A percentile compares a stretch with the other conserved stretches of the same genome.
Conservation (phyloP, 805 yeast species). For the Saccharomycopsis amapae region DNA sequence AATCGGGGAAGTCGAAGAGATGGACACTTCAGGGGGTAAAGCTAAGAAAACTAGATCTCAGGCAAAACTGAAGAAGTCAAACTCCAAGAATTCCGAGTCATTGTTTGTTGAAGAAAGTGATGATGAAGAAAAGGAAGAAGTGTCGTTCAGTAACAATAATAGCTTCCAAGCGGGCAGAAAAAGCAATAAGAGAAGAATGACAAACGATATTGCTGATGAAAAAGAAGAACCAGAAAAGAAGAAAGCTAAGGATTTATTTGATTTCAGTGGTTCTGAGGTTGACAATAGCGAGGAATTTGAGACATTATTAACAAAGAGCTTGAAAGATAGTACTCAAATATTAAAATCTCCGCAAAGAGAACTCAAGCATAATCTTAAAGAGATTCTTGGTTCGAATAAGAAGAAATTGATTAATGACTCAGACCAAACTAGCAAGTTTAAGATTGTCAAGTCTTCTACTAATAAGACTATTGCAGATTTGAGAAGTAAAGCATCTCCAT, state of each 20-base stretch:
- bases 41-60: too few species aligned
- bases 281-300: conserved; percentile 17
- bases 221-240: conserved; percentile 6
- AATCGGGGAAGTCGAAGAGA: too few species aligned
- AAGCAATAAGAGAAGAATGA: conserved; percentile 1
- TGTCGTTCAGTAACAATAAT: not conserved
- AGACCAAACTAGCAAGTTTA: not conserved
- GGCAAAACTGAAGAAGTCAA: too few species aligned
- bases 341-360: conserved; percentile 17
- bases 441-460: not conserved
- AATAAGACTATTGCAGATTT: not conserved
- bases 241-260: conserved; percentile 14
- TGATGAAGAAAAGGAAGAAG: not conserved
- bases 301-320: conserved; percentile 9
- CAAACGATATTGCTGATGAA: conserved; percentile 5
- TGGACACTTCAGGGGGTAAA: too few species aligned
- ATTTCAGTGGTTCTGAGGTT: conserved; percentile 9
- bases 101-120: not conserved
- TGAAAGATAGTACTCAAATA: conserved; percentile 19
- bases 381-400: conserved; percentile 7
- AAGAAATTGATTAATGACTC: not conserved
- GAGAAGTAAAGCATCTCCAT: conserved; percentile 1
- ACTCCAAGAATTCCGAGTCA: too few species aligned
- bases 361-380: conserved; percentile 5
- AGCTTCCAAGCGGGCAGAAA: not conserved